A percentile compares a stretch with the other conserved stretches of the same genome.
These are phyloP conservation scores for Knufia fluminis DNA, from an alignment of 2,329 filamentous ascomycete species.

Conservation along the genomic window DNA sequence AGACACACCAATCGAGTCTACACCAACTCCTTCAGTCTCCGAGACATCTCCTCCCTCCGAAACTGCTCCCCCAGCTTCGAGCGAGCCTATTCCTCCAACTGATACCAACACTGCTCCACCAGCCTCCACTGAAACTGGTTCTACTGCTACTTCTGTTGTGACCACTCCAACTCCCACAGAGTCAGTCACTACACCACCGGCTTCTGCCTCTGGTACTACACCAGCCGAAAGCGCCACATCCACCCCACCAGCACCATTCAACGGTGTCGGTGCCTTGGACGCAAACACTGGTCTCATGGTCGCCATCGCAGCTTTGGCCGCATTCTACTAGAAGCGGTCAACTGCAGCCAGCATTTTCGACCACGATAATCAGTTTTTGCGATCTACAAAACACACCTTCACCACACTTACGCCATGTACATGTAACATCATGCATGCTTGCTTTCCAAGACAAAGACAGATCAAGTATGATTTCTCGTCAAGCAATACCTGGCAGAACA, in stretches of 20 bases:
- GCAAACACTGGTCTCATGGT: conserved; percentile 64
- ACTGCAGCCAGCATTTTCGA: conserved; percentile 3
- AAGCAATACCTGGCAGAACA: conserved; percentile 3
- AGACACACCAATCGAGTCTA: conserved; percentile 4
- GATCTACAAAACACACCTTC: conserved; percentile 7
- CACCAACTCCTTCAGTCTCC: conserved; percentile 3
- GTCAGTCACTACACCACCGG: background rate
- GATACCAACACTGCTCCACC: background rate
- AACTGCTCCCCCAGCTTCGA: conserved; percentile 1
- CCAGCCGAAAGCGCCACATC: conserved; percentile 11
- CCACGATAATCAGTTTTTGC: conserved; percentile 5
- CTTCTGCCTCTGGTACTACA: conserved; percentile 5
- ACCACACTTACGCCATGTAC: conserved; percentile 10
- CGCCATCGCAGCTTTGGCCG: conserved; percentile 18
- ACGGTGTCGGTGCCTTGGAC: conserved; percentile 64
- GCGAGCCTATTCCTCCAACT: background rate
- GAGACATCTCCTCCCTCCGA: conserved; percentile 13
- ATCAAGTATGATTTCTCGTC: conserved; percentile 6
- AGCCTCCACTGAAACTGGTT: conserved; percentile 5
- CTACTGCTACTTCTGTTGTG: conserved; percentile 11
- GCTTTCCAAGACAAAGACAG: conserved; percentile 1
- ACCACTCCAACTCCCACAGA: conserved; percentile 4
- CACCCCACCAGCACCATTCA: conserved; percentile 16
- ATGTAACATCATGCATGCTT: conserved; percentile 10
- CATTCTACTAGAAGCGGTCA: conserved; percentile 10